Conservation (phyloP, 352 stramenopile genomes). For the Phytopythium mirpurense region DNA sequence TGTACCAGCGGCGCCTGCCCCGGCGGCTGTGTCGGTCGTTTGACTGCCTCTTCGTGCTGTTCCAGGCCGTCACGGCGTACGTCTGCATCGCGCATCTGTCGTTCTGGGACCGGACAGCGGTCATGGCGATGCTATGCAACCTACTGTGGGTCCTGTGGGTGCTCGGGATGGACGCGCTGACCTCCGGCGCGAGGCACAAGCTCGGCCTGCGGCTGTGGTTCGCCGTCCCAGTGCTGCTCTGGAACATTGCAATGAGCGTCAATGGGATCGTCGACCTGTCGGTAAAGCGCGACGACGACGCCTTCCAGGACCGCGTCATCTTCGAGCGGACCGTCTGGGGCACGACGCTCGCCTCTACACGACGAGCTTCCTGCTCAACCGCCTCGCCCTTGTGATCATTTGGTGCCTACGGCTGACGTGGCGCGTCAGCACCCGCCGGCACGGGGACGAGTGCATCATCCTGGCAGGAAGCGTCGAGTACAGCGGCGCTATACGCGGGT, state of each 20-base stretch:
- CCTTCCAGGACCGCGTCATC: background rate
- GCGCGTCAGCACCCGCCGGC: background rate
- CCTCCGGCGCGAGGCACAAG: background rate
- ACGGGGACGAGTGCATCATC: slow-evolving; percentile 4
- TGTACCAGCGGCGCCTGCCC: slow-evolving; percentile 1
- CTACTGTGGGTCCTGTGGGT: slow-evolving; percentile 2
- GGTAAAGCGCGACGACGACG: background rate
- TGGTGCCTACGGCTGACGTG: slow-evolving; percentile 2
- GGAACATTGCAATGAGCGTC: background rate
- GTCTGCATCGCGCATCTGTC: background rate
- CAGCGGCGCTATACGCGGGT: background rate
- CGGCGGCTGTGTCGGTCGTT: slow-evolving; percentile 3
- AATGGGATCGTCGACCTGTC: background rate
- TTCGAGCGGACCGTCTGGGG: background rate
- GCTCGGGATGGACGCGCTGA: slow-evolving; percentile 1
- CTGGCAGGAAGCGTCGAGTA: slow-evolving; percentile 2
- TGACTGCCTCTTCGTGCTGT: slow-evolving; percentile 3
- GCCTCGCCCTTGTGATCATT: background rate
- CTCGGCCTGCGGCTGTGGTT: slow-evolving; percentile 1
- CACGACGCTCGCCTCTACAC: background rate
- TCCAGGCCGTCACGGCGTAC: background rate
- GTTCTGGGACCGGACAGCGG: background rate
- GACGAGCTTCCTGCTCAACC: slow-evolving; percentile 3
- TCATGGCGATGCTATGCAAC: background rate
- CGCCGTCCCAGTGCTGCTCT: slow-evolving; percentile 1